A percentile compares a stretch with the other conserved stretches of the same genome.
phyloP scores from a whole-genome alignment of 129 eudicot species.

The Scalesia atractyloides region DNA sequence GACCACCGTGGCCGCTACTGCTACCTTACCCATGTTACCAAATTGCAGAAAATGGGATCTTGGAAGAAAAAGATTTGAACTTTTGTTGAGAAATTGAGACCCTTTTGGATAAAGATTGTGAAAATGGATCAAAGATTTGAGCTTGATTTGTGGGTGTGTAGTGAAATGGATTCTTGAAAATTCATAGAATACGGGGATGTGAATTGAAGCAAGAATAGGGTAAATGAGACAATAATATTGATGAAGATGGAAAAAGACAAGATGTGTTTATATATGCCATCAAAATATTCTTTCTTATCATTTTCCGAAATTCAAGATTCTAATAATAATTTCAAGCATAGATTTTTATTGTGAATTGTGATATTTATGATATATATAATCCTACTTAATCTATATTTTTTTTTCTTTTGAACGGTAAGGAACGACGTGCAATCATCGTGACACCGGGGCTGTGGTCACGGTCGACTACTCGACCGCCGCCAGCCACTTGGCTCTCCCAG shows the following conservation, averaged over 20 bases:
- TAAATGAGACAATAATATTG: conserved; percentile 28
- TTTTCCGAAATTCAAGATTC: not conserved
- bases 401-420: too few species aligned
- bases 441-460: too few species aligned
- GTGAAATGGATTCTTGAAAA: conserved; percentile 7
- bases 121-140: conserved; percentile 20
- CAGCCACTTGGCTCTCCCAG: too few species aligned
- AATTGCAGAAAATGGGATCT: conserved; percentile 16
- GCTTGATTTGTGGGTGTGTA: conserved; percentile 21
- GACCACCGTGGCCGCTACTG: conserved; percentile 71
- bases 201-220: conserved; percentile 14
- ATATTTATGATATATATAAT: too few species aligned
- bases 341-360: not conserved
- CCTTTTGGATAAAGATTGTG: conserved; percentile 9
- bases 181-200: conserved; percentile 25
- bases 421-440: too few species aligned
- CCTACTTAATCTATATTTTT: too few species aligned
- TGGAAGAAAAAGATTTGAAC: not conserved
- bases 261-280: conserved; percentile 33
- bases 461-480: too few species aligned
- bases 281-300: conserved; percentile 15
- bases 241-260: conserved; percentile 25
- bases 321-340: not conserved
- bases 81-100: conserved; percentile 14
- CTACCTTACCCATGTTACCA: conserved; percentile 66